phyloP scores from a whole-genome alignment of 768 basidiomycete genomes.

The Suillus subaureus region DNA sequence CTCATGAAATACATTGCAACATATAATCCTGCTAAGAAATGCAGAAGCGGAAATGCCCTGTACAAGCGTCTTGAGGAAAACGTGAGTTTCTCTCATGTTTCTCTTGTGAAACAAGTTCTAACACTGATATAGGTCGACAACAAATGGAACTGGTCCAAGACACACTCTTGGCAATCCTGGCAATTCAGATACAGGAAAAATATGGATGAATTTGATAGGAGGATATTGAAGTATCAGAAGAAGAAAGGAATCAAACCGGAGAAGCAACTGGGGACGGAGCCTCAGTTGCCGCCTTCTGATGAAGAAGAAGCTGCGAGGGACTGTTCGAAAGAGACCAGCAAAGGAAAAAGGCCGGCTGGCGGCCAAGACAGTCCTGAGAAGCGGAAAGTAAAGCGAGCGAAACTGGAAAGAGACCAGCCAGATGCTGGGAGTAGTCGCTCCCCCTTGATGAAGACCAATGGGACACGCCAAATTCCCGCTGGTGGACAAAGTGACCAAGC shows the following conservation, averaged over 20 bases:
- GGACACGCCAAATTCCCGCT: not conserved
- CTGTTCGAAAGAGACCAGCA: not conserved
- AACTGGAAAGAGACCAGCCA: not conserved
- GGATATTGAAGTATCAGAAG: conserved; percentile 43
- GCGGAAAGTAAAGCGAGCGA: conserved; percentile 4
- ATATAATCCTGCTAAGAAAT: conserved; percentile 41
- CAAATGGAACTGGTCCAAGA: conserved; percentile 53
- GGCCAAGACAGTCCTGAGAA: not conserved
- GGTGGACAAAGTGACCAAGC: not conserved
- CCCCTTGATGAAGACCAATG: not conserved
- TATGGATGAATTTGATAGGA: conserved; percentile 39
- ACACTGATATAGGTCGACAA: conserved; percentile 33
- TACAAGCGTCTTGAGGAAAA: conserved; percentile 48
- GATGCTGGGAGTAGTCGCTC: not conserved
- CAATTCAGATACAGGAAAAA: conserved; percentile 59
- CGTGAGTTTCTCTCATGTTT: conserved; percentile 30
- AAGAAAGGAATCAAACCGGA: conserved; percentile 25
- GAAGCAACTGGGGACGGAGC: conserved; percentile 9
- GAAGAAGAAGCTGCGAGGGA: not conserved
- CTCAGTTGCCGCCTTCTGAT: not conserved
- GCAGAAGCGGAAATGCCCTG: conserved; percentile 49
- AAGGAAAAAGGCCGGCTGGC: not conserved
- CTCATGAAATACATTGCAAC: conserved; percentile 53
- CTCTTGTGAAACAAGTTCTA: conserved; percentile 1
- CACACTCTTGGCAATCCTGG: conserved; percentile 66